phyloP scores from a whole-genome alignment of 805 yeast genomes.

The Candida insectorum region DNA sequence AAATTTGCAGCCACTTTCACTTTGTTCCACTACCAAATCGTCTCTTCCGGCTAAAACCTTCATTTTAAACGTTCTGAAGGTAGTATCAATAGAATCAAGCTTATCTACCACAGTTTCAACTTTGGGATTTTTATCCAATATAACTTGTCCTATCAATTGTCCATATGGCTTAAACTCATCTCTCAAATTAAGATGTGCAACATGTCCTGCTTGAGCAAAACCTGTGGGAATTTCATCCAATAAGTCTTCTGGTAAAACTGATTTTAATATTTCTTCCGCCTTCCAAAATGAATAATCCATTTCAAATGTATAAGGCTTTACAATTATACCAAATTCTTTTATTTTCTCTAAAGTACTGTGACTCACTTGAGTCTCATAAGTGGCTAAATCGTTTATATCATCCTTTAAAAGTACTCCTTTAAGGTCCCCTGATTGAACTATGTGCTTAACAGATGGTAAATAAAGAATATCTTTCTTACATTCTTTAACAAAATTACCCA shows the following conservation, averaged over 20 bases:
- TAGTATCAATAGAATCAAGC: slow-evolving; percentile 78
- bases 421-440: slow-evolving; percentile 39
- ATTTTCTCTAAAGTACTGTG: slow-evolving; percentile 44
- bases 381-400: slow-evolving; percentile 15
- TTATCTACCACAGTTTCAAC: slow-evolving; percentile 90
- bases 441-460: slow-evolving; percentile 67
- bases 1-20: slow-evolving; percentile 82
- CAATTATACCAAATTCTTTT: slow-evolving; percentile 40
- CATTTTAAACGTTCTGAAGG: slow-evolving; percentile 91
- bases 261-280: slow-evolving; percentile 76
- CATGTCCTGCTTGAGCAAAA: slow-evolving; percentile 89
- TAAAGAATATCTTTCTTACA: slow-evolving; percentile 61
- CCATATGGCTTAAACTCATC: slow-evolving; percentile 84
- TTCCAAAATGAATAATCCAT: slow-evolving; percentile 82
- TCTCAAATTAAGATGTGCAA: slow-evolving; percentile 86
- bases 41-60: slow-evolving; percentile 85
- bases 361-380: slow-evolving; percentile 27
- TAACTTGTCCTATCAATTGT: slow-evolving; percentile 78
- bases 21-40: slow-evolving; percentile 76
- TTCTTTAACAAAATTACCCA: slow-evolving; percentile 60
- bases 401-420: slow-evolving; percentile 65
- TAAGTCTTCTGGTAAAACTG: slow-evolving; percentile 71
- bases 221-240: slow-evolving; percentile 82
- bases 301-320: slow-evolving; percentile 51
- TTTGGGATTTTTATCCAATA: slow-evolving; percentile 80